phyloP scores from a whole-genome alignment of 2,329 filamentous ascomycete species.

The Fusarium sp. region DNA sequence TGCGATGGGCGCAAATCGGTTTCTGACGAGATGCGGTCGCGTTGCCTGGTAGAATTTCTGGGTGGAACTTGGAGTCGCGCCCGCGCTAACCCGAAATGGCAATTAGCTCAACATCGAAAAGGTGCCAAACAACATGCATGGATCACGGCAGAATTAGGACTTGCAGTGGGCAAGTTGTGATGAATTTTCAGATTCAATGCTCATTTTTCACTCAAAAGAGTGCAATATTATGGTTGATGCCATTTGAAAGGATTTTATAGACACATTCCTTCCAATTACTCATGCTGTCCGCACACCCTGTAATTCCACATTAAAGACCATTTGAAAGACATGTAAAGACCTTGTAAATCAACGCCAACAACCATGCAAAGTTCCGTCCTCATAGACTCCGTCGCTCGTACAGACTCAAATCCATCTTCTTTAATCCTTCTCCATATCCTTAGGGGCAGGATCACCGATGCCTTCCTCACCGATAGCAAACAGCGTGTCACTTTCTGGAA shows the following conservation, averaged over 20 bases:
- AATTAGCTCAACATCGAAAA: slow-evolving; percentile 51
- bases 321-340: slow-evolving; percentile 21
- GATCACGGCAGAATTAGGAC: background rate
- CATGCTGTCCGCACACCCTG: slow-evolving; percentile 12
- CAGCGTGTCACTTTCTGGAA: slow-evolving; percentile 95
- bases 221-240: slow-evolving; percentile 1
- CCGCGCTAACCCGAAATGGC: slow-evolving; percentile 55
- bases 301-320: background rate
- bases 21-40: slow-evolving; percentile 47
- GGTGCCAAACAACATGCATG: background rate
- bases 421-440: slow-evolving; percentile 91
- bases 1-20: slow-evolving; percentile 48
- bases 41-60: slow-evolving; percentile 55
- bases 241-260: background rate
- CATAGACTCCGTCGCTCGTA: slow-evolving; percentile 43
- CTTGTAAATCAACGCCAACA: slow-evolving; percentile 52
- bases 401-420: slow-evolving; percentile 17
- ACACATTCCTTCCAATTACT: slow-evolving; percentile 7
- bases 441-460: slow-evolving; percentile 95
- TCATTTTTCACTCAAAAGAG: background rate
- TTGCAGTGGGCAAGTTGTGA: background rate
- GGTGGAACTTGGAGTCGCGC: slow-evolving; percentile 46
- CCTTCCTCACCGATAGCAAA: slow-evolving; percentile 98
- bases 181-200: background rate
- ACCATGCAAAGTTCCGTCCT: slow-evolving; percentile 46